These are phyloP conservation scores for Candida arabinofermentans DNA, from an alignment of 805 yeast species.

Conservation along the genomic window DNA sequence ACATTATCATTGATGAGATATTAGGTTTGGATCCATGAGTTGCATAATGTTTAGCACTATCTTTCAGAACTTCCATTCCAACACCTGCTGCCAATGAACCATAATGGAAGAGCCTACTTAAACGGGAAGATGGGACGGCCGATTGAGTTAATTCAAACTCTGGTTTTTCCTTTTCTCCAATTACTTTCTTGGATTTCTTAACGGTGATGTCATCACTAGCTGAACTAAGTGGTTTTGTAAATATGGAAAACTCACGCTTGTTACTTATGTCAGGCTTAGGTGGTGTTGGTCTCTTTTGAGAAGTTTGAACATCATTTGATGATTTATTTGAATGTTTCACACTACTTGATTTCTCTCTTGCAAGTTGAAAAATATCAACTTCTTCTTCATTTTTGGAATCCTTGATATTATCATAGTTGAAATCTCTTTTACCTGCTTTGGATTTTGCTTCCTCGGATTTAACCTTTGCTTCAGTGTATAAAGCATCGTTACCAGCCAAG, in stretches of 20 bases:
- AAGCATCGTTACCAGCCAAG: constrained; percentile 21
- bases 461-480: constrained; percentile 24
- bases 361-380: constrained; percentile 31
- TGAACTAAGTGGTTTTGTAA: not conserved
- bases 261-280: constrained; percentile 13
- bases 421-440: constrained; percentile 12
- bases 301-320: constrained; percentile 11
- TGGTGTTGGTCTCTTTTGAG: constrained; percentile 20
- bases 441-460: constrained; percentile 24
- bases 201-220: constrained; percentile 3
- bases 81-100: constrained; percentile 90
- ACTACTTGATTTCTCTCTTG: constrained; percentile 27
- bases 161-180: constrained; percentile 33
- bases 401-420: constrained; percentile 7
- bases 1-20: constrained; percentile 58
- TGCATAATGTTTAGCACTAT: constrained; percentile 67
- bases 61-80: constrained; percentile 78
- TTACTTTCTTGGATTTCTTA: constrained; percentile 5
- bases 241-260: constrained; percentile 20
- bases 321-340: constrained; percentile 15
- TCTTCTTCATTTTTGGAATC: constrained; percentile 13
- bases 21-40: constrained; percentile 40
- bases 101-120: constrained; percentile 89
- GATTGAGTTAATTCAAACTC: constrained; percentile 52
- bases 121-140: constrained; percentile 79